phyloP scores from a whole-genome alignment of 768 basidiomycete genomes.

The Phaffia australis region DNA sequence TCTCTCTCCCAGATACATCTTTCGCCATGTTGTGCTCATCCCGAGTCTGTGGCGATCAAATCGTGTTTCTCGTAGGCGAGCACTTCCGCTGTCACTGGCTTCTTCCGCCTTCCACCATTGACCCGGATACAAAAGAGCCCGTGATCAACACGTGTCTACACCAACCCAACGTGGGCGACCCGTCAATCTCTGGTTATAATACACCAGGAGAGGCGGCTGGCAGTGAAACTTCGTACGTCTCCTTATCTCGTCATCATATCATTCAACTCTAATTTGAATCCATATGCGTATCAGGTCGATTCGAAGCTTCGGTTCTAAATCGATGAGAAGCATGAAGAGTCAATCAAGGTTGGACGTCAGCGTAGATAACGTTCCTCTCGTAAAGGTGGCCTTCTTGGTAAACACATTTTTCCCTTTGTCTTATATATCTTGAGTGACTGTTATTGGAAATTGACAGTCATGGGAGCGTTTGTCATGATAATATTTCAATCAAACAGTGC shows the following conservation, averaged over 20 bases:
- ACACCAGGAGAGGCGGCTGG: conserved; percentile 10
- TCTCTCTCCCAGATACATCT: too few relatives aligned
- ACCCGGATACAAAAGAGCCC: conserved; percentile 36
- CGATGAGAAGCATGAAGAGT: conserved; percentile 1
- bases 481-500: conserved; percentile 43
- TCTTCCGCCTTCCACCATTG: conserved; percentile 34
- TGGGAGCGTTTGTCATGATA: neutral
- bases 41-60: too few relatives aligned
- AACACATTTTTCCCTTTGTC: conserved; percentile 20
- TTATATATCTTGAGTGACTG: neutral
- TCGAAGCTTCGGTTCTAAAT: conserved; percentile 4
- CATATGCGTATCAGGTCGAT: neutral
- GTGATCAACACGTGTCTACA: conserved; percentile 36
- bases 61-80: conserved; percentile 32
- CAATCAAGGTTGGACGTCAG: neutral
- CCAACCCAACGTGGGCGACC: conserved; percentile 34
- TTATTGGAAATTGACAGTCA: too few relatives aligned
- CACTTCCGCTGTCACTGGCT: conserved; percentile 41
- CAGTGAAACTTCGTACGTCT: neutral
- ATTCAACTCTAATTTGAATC: neutral
- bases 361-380: conserved; percentile 12
- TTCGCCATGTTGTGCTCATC: neutral
- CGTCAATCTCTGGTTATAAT: conserved; percentile 25
- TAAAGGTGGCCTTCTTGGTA: conserved; percentile 61
- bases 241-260: too few relatives aligned